phyloP scores from a whole-genome alignment of 2,329 filamentous ascomycete genomes.

The Dactylellina haptotyla region DNA sequence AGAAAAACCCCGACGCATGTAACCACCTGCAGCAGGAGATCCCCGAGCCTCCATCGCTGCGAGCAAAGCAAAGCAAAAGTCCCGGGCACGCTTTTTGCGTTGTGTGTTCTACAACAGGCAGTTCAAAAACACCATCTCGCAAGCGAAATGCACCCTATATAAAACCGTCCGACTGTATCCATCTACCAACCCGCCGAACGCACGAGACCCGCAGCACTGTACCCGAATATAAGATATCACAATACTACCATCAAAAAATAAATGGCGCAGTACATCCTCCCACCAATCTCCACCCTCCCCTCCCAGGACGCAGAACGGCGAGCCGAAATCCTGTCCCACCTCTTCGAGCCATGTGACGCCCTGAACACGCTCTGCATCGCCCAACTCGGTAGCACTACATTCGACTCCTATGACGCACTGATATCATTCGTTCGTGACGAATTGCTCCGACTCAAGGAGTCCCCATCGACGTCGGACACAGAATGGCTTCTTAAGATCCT shows the following conservation, averaged over 20 bases:
- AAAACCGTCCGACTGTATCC: slow-evolving; percentile 19
- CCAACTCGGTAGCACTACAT: slow-evolving; percentile 53
- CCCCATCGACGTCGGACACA: slow-evolving; percentile 55
- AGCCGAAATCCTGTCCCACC: slow-evolving; percentile 53
- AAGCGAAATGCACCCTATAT: slow-evolving; percentile 31
- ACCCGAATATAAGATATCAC: slow-evolving; percentile 10
- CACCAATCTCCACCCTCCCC: slow-evolving; percentile 33
- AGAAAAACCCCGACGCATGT: slow-evolving; percentile 1
- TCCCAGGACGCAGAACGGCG: slow-evolving; percentile 33
- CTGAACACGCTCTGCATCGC: slow-evolving; percentile 56
- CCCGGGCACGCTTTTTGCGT: slow-evolving; percentile 11
- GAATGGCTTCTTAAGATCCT: slow-evolving; percentile 57
- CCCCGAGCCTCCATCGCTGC: slow-evolving; percentile 3
- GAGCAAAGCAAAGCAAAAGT: not conserved
- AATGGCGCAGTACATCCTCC: slow-evolving; percentile 54
- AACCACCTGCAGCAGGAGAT: slow-evolving; percentile 32
- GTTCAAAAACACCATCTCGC: slow-evolving; percentile 5
- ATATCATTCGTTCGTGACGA: slow-evolving; percentile 55
- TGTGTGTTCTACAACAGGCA: slow-evolving; percentile 37
- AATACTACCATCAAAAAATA: slow-evolving; percentile 13
- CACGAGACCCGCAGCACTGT: slow-evolving; percentile 26
- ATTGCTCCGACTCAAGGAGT: slow-evolving; percentile 55
- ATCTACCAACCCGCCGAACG: not conserved
- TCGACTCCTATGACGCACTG: slow-evolving; percentile 56
- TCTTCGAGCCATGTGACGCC: slow-evolving; percentile 58